These are phyloP conservation scores for Ensete glaucum DNA, from an alignment of 176 grass and related monocot genomes.

Conservation along the genomic window DNA sequence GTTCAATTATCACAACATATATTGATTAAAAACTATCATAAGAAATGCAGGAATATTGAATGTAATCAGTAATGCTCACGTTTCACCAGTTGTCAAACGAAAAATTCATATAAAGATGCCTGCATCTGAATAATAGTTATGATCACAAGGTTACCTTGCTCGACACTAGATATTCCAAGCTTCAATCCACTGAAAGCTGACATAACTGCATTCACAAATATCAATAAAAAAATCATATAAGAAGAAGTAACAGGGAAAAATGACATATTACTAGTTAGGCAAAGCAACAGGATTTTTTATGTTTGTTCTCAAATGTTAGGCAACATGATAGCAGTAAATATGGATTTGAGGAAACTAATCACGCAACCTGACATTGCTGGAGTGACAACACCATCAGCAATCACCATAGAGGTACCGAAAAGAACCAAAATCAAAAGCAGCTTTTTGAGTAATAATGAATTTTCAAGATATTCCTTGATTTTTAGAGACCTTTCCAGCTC, in stretches of 20 bases:
- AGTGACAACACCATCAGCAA: slow-evolving; percentile 85
- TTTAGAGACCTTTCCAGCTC: slow-evolving; percentile 95
- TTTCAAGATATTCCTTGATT: slow-evolving; percentile 80
- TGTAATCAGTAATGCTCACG: neutral
- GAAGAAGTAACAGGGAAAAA: slow-evolving; percentile 12
- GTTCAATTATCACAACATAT: neutral
- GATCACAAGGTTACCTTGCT: slow-evolving; percentile 60
- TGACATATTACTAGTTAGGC: neutral
- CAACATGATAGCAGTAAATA: neutral
- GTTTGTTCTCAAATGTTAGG: neutral
- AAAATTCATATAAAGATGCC: neutral
- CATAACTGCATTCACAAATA: slow-evolving; percentile 65
- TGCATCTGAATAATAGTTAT: slow-evolving; percentile 7
- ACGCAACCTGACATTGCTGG: slow-evolving; percentile 89
- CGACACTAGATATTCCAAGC: slow-evolving; percentile 83
- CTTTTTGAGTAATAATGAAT: slow-evolving; percentile 75
- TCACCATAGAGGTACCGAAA: slow-evolving; percentile 88
- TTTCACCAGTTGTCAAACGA: neutral
- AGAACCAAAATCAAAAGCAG: slow-evolving; percentile 94
- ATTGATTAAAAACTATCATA: neutral
- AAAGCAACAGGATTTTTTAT: neutral
- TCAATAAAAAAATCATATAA: slow-evolving; percentile 29
- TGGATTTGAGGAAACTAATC: slow-evolving; percentile 27
- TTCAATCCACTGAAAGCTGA: slow-evolving; percentile 90
- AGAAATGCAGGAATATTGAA: neutral